These are phyloP conservation scores for Erythrobasidium yunnanense DNA, from an alignment of 768 basidiomycete genomes.

Conservation along the genomic window DNA sequence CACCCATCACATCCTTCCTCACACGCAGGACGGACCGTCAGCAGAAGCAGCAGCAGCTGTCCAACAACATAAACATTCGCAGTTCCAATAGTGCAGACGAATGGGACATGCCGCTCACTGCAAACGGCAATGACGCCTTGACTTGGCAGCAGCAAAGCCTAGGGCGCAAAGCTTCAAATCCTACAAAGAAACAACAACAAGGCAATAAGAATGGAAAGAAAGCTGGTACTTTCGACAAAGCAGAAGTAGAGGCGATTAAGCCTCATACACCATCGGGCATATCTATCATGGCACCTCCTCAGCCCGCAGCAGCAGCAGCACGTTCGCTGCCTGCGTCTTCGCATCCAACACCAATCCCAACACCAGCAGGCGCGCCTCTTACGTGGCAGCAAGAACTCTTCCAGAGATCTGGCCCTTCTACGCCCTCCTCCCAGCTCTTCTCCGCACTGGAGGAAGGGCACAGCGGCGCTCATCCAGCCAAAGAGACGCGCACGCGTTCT, in stretches of 20 bases:
- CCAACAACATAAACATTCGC: neutral
- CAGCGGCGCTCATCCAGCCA: conserved; percentile 3
- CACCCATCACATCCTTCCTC: conserved; percentile 13
- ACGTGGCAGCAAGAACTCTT: conserved; percentile 28
- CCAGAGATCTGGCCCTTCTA: conserved; percentile 4
- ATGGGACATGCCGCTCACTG: conserved; percentile 28
- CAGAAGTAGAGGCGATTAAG: neutral
- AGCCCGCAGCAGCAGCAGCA: neutral
- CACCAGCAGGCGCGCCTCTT: neutral
- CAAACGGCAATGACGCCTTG: conserved; percentile 11
- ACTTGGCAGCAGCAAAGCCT: conserved; percentile 30
- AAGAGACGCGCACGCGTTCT: neutral
- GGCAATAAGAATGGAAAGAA: conserved; percentile 13
- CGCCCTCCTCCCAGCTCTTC: conserved; percentile 15
- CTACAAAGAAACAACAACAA: neutral
- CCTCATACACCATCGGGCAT: neutral
- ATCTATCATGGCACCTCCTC: neutral
- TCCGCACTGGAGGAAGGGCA: neutral
- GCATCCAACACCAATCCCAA: too few relatives aligned
- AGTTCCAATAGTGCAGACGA: conserved; percentile 26
- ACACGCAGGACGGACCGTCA: neutral
- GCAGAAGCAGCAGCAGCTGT: neutral
- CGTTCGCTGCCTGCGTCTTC: neutral
- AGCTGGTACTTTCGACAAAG: neutral
- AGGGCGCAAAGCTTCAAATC: neutral